Evolutionary conservation across 495 filamentous ascomycete species (phyloP).

Genomic region (Beverwykella pulmonaria): DNA sequence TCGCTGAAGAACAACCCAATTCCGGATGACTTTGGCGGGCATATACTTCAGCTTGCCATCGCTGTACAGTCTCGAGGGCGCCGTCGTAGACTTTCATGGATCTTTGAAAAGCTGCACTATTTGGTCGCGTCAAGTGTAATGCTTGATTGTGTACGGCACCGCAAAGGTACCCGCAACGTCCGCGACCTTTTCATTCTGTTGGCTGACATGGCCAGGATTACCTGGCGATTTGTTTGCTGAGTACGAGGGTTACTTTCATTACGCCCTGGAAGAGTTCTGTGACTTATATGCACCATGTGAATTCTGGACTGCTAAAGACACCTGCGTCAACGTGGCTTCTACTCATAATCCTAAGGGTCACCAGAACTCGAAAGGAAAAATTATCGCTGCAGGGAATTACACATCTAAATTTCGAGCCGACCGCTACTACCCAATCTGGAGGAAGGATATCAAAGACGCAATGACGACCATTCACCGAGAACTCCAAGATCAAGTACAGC

Average conservation of each 20-base stretch:
- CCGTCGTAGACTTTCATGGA: no score
- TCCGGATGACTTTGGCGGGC: slow-evolving; percentile 44
- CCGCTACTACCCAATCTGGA: not conserved
- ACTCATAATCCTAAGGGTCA: slow-evolving; percentile 39
- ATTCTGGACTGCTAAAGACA: slow-evolving; percentile 25
- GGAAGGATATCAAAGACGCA: not conserved
- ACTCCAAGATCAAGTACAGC: not conserved
- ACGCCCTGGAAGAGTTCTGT: slow-evolving; percentile 35
- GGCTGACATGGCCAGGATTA: not conserved
- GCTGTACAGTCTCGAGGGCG: slow-evolving; percentile 3
- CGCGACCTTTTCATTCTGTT: not conserved
- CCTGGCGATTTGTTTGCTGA: not conserved
- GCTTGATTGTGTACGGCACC: slow-evolving; percentile 11
- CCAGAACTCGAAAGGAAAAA: slow-evolving; percentile 38
- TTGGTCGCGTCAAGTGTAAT: slow-evolving; percentile 47
- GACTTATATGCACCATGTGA: slow-evolving; percentile 33
- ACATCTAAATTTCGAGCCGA: slow-evolving; percentile 20
- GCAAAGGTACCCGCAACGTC: slow-evolving; percentile 15
- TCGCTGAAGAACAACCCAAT: slow-evolving; percentile 47
- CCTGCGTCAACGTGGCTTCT: slow-evolving; percentile 17
- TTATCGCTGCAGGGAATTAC: slow-evolving; percentile 38
- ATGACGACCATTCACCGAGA: not conserved
- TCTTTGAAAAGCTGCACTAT: slow-evolving; percentile 23
- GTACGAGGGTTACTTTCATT: slow-evolving; percentile 22
- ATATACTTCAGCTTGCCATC: slow-evolving; percentile 43